Conservation (phyloP, 768 basidiomycete genomes). For the Rhodotorula graminis region DNA sequence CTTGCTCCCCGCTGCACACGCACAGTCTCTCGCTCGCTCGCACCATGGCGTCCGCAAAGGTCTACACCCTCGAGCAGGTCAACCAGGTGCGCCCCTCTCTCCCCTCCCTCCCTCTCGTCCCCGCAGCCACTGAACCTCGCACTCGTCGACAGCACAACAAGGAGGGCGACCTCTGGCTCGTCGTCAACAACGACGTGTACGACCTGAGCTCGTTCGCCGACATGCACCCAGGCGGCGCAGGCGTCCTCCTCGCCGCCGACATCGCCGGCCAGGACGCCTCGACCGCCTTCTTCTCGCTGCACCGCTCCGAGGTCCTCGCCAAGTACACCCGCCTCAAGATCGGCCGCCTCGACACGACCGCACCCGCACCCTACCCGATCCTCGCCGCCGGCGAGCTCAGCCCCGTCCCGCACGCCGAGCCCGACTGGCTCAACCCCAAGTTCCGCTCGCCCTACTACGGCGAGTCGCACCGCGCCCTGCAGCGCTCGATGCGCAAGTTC, state of each 20-base stretch:
- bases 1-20: background rate
- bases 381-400: slow-evolving; percentile 60
- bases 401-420: slow-evolving; percentile 77
- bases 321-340: slow-evolving; percentile 38
- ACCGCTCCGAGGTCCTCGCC: slow-evolving; percentile 44
- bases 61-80: slow-evolving; percentile 17
- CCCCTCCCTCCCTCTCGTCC: background rate
- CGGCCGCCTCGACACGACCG: slow-evolving; percentile 9
- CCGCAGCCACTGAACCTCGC: background rate
- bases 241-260: slow-evolving; percentile 67
- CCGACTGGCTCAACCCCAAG: slow-evolving; percentile 67
- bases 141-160: slow-evolving; percentile 60
- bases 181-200: slow-evolving; percentile 75
- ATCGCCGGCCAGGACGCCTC: slow-evolving; percentile 55
- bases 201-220: slow-evolving; percentile 71
- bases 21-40: background rate
- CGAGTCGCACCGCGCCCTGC: slow-evolving; percentile 63
- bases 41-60: background rate
- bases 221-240: slow-evolving; percentile 76
- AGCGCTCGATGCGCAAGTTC: slow-evolving; percentile 62
- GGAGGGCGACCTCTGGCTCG: slow-evolving; percentile 76
- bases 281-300: slow-evolving; percentile 34
- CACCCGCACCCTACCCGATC: background rate
- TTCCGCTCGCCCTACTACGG: slow-evolving; percentile 72
- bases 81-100: background rate